These are phyloP conservation scores for Lentinula aciculospora DNA, from an alignment of 768 basidiomycete genomes.

Conservation along the genomic window DNA sequence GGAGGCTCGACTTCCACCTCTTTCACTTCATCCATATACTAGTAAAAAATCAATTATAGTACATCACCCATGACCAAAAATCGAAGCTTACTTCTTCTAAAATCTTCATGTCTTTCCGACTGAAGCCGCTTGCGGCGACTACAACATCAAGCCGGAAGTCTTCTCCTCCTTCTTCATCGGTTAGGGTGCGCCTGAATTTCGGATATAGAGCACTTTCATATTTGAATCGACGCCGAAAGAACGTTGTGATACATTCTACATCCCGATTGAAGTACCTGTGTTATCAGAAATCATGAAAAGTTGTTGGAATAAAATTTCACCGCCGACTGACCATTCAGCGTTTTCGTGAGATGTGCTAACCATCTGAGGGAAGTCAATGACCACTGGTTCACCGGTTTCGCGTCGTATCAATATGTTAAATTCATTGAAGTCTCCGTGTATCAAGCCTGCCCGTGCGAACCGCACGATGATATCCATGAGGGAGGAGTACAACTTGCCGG, in stretches of 20 bases:
- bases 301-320: slow-evolving; percentile 5
- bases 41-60: slow-evolving; percentile 14
- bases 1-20: slow-evolving; percentile 25
- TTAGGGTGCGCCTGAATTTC: slow-evolving; percentile 64
- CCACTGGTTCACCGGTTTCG: slow-evolving; percentile 66
- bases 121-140: slow-evolving; percentile 93
- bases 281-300: slow-evolving; percentile 9
- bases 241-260: slow-evolving; percentile 91
- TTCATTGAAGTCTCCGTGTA: slow-evolving; percentile 99
- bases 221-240: slow-evolving; percentile 86
- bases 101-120: slow-evolving; percentile 71
- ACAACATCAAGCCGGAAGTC: slow-evolving; percentile 84
- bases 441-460: slow-evolving; percentile 89
- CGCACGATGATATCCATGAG: slow-evolving; percentile 97
- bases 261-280: slow-evolving; percentile 97
- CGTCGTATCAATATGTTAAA: slow-evolving; percentile 95
- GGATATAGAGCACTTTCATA: slow-evolving; percentile 92
- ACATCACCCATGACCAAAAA: slow-evolving; percentile 8
- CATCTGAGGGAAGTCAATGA: slow-evolving; percentile 99
- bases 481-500: slow-evolving; percentile 84
- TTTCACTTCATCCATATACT: slow-evolving; percentile 57
- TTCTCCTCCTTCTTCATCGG: slow-evolving; percentile 36
- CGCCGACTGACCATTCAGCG: slow-evolving; percentile 88
- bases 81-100: slow-evolving; percentile 72
- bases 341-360: slow-evolving; percentile 95